Evolutionary conservation across 148 eudicot genomes (phyloP), one percentile per base, ranked within the genome.

Genomic region (Chenopodium album): DNA sequence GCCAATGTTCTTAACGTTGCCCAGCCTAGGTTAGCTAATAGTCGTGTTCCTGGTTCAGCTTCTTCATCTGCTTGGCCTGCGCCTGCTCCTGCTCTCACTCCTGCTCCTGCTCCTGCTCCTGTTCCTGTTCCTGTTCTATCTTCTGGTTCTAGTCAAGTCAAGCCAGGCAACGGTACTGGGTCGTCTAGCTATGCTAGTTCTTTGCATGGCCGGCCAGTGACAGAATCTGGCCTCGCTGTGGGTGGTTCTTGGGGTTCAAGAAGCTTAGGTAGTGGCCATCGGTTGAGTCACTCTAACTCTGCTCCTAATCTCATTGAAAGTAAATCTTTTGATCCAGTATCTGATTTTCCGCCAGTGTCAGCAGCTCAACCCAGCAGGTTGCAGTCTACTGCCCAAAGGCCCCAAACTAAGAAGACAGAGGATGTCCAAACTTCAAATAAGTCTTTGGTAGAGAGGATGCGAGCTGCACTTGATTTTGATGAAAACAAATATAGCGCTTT

Each of bases 291-390:
- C 86, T 92, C 98, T 16, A 71, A 85, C 60, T 96, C 98, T 41
- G 92, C 94, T 56, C 96, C 98, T 14, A 89, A 86, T 78, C 91
- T 94, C 64, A 82, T 73, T 54, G 88, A 81, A 64, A 82, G 78
- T 73, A 88, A 80, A 79, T 80, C 90, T 69, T 85, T 89, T 82
- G 91, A 84, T 67, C 82, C 92, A 48, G 84, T 68, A 20, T 84
- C 88, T 79, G 97, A 90, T 83, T 96, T 96, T 68, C 99, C 99
- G 73, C 94, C 98, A 37, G 97, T 96, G 79, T 89, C 94, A 17
- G 90, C 85, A 84, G 85, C 85, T 34, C 91, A 91, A 80, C 46
- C 85, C 60, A 88, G 84, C 76, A 87, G 85, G 73, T n/a, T 71
- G 66, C 81, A 87, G 13, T 75, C 82, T 70, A 82, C 73, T 79